Percentiles rank a stretch among this genome's conserved stretches.
Evolutionary conservation across 306 rosid genomes (phyloP).

Genomic region (Corylus americana): DNA sequence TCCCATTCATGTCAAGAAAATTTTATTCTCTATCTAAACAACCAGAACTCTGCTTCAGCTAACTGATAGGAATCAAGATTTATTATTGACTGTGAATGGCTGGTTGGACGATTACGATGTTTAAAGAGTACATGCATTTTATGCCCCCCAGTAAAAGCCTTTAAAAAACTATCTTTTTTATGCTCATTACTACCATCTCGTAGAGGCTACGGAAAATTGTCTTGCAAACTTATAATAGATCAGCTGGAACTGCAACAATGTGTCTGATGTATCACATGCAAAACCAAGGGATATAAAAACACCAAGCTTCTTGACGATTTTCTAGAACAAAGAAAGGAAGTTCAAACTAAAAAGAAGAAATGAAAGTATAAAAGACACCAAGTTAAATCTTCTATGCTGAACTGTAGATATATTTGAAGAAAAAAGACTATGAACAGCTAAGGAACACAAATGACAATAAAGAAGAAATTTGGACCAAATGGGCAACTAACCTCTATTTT

Average conservation of each 20-base stretch:
- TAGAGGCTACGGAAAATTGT: neutral
- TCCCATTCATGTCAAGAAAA: neutral
- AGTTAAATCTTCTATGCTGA: neutral
- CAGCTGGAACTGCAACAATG: neutral
- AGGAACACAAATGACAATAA: neutral
- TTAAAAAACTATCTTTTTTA: neutral
- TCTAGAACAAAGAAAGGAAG: neutral
- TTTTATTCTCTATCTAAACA: neutral
- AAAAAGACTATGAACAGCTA: neutral
- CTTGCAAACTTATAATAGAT: neutral
- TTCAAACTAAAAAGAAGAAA: neutral
- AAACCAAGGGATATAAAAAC: neutral
- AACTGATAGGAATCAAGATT: neutral
- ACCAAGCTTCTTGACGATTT: neutral
- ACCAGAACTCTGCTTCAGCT: neutral
- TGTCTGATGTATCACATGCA: neutral
- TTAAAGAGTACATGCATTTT: neutral
- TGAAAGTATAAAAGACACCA: neutral
- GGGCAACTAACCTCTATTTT: conserved; percentile 56
- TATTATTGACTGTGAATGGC: neutral
- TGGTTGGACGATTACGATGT: neutral
- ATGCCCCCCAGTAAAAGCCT: neutral
- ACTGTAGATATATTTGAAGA: neutral
- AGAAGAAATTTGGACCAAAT: neutral
- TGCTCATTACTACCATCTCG: neutral